A percentile compares a stretch with the other conserved stretches of the same genome.
These are phyloP conservation scores for Tuctoria greenei DNA, from an alignment of 176 grass and related monocot genomes.

Conservation along the genomic window DNA sequence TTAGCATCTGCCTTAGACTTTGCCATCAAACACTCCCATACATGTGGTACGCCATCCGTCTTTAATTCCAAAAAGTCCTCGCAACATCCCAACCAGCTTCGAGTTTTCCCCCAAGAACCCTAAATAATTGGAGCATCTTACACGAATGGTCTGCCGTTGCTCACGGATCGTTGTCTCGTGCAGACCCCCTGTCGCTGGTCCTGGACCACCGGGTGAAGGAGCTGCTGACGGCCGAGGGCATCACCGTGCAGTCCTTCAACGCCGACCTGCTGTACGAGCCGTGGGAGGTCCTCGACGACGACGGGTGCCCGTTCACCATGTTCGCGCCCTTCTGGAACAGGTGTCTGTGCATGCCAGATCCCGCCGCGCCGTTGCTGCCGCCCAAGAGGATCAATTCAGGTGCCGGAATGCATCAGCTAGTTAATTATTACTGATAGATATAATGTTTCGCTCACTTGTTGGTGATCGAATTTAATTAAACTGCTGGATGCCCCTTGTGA, in stretches of 20 bases:
- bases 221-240: slow-evolving; percentile 63
- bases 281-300: slow-evolving; percentile 91
- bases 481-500: slow-evolving; percentile 22
- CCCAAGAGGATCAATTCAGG: slow-evolving; percentile 91
- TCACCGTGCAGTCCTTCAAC: slow-evolving; percentile 88
- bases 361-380: slow-evolving; percentile 74
- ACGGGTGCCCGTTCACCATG: slow-evolving; percentile 79
- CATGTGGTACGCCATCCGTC: slow-evolving; percentile 37
- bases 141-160: slow-evolving; percentile 36
- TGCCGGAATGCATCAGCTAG: slow-evolving; percentile 8
- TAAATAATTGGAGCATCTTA: background rate
- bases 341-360: slow-evolving; percentile 89
- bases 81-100: slow-evolving; percentile 23
- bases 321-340: slow-evolving; percentile 93
- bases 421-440: too few relatives aligned
- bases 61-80: slow-evolving; percentile 46
- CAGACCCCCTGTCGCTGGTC: slow-evolving; percentile 90
- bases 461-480: slow-evolving; percentile 35
- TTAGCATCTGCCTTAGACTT: slow-evolving; percentile 28
- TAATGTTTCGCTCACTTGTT: background rate
- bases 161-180: slow-evolving; percentile 46
- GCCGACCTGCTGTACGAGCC: slow-evolving; percentile 95
- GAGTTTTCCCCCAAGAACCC: slow-evolving; percentile 11
- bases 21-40: slow-evolving; percentile 29
- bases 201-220: slow-evolving; percentile 85